These are phyloP conservation scores for Thymus mandschuricus DNA, from an alignment of 257 asterid genomes.

Conservation along the genomic window DNA sequence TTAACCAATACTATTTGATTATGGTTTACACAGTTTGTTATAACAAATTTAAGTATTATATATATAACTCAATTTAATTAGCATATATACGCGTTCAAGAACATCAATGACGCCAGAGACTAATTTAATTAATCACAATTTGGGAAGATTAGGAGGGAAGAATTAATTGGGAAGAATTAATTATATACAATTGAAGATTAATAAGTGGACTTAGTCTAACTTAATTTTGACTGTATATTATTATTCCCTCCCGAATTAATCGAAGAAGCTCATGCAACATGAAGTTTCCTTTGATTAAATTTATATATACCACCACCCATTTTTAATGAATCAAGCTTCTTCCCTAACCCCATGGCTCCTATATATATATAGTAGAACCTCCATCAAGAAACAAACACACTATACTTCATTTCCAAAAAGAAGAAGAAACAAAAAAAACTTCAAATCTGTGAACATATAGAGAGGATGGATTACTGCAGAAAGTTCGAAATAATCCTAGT, in stretches of 20 bases:
- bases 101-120: not conserved
- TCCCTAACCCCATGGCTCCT: not conserved
- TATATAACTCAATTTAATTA: too few species aligned
- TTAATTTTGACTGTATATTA: not conserved
- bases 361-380: not conserved
- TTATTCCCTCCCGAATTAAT: not conserved
- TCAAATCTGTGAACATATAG: not conserved
- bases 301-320: not conserved
- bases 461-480: not conserved
- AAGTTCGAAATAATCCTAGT: constrained; percentile 11
- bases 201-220: not conserved
- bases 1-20: too few species aligned
- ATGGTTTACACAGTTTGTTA: too few species aligned
- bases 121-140: not conserved
- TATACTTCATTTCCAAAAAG: not conserved
- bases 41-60: too few species aligned
- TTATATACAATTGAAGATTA: not conserved
- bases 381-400: not conserved
- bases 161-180: not conserved
- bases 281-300: not conserved
- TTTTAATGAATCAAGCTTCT: not conserved
- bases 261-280: not conserved
- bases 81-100: not conserved
- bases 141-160: not conserved
- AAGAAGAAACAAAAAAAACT: not conserved